phyloP scores from a whole-genome alignment of 2,329 filamentous ascomycete genomes.

The Sclerotiophoma versabilis region DNA sequence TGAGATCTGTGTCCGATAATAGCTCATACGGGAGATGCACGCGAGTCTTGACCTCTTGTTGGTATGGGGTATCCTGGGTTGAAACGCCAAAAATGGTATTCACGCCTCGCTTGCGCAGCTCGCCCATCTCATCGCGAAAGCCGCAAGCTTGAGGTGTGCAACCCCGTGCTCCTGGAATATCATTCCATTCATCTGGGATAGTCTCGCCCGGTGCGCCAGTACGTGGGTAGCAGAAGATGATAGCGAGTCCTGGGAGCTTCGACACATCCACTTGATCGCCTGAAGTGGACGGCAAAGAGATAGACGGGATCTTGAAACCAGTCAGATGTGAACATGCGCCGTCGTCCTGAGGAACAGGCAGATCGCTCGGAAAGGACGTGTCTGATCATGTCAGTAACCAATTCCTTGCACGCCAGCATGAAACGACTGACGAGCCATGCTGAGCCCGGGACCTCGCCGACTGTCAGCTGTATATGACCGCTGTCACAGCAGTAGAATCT shows the following conservation, averaged over 20 bases:
- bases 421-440: conserved; percentile 31
- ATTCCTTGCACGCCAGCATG: conserved; percentile 4
- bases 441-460: not conserved
- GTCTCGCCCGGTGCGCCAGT: conserved; percentile 50
- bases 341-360: conserved; percentile 52
- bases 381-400: conserved; percentile 27
- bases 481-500: conserved; percentile 4
- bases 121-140: conserved; percentile 47
- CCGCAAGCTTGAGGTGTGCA: conserved; percentile 55
- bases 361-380: conserved; percentile 41
- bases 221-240: conserved; percentile 55
- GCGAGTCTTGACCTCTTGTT: conserved; percentile 49
- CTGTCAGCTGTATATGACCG: conserved; percentile 11
- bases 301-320: conserved; percentile 34
- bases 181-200: conserved; percentile 52
- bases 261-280: conserved; percentile 40
- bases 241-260: conserved; percentile 45
- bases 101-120: conserved; percentile 26
- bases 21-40: conserved; percentile 52
- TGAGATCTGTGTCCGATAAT: conserved; percentile 51
- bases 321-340: conserved; percentile 50
- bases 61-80: conserved; percentile 52
- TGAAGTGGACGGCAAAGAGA: conserved; percentile 45
- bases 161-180: conserved; percentile 53
- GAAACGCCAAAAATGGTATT: conserved; percentile 50